Conservation (phyloP, 345 rosid species). For the Syzygium aromaticum region DNA sequence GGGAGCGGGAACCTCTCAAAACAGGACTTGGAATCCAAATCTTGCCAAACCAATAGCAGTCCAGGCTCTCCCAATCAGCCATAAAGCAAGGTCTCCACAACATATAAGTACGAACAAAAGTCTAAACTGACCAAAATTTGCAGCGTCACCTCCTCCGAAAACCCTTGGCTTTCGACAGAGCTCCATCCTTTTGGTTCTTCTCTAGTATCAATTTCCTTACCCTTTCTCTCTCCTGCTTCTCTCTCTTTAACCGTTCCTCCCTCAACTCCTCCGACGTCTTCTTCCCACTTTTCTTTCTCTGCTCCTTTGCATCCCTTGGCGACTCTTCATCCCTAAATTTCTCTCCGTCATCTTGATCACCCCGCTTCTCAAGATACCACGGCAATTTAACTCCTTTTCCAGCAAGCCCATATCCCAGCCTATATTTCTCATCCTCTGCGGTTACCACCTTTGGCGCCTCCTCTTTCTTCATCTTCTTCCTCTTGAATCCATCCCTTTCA, state of each 20-base stretch:
- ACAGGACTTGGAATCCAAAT: background rate
- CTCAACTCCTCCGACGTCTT: conserved; percentile 68
- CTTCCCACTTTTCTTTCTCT: conserved; percentile 39
- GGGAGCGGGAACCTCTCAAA: background rate
- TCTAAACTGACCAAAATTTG: too few relatives aligned
- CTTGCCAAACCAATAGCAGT: background rate
- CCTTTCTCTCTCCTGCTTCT: conserved; percentile 68
- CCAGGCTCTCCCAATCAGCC: background rate
- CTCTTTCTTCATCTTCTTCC: conserved; percentile 73
- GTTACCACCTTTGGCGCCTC: conserved; percentile 44
- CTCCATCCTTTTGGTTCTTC: conserved; percentile 33
- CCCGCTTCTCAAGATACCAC: conserved; percentile 73
- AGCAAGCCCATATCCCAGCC: conserved; percentile 81
- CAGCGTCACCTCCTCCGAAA: conserved; percentile 35
- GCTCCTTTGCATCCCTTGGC: conserved; percentile 12
- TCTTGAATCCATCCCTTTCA: conserved; percentile 45
- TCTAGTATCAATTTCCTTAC: conserved; percentile 40
- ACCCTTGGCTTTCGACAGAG: conserved; percentile 14
- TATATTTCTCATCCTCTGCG: conserved; percentile 79
- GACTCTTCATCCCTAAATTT: conserved; percentile 16
- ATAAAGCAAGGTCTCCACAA: background rate
- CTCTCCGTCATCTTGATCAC: conserved; percentile 17
- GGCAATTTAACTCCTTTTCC: conserved; percentile 94
- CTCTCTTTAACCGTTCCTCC: conserved; percentile 74
- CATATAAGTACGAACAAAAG: background rate